Percentiles rank a stretch among this genome's conserved stretches.
These are phyloP conservation scores for Epichloe brachyelytri DNA, from an alignment of 2,329 filamentous ascomycete genomes.

Conservation along the genomic window DNA sequence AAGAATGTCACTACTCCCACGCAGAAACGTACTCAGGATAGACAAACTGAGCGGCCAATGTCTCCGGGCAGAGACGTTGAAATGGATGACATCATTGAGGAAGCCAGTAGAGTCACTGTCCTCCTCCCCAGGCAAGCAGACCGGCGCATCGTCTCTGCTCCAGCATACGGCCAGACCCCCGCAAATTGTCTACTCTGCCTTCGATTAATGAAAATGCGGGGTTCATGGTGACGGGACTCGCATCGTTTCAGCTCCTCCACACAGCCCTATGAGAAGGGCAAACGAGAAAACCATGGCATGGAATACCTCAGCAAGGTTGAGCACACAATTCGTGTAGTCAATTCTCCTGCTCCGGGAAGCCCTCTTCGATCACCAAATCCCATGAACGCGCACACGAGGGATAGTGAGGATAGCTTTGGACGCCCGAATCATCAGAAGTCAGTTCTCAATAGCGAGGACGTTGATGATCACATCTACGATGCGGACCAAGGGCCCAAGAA, in stretches of 20 bases:
- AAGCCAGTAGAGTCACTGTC: conserved; percentile 18
- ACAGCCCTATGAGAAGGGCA: conserved; percentile 17
- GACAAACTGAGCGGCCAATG: conserved; percentile 11
- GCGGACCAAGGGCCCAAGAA: conserved; percentile 19
- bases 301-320: conserved; percentile 33
- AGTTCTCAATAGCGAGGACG: conserved; percentile 8
- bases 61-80: conserved; percentile 15
- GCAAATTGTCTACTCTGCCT: conserved; percentile 28
- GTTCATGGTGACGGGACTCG: conserved; percentile 25
- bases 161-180: conserved; percentile 30
- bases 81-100: conserved; percentile 10
- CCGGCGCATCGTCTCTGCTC: conserved; percentile 38
- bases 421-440: conserved; percentile 10
- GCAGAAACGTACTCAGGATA: conserved; percentile 9
- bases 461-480: conserved; percentile 10
- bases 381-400: conserved; percentile 30
- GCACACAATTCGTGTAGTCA: conserved; percentile 43
- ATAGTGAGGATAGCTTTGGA: conserved; percentile 11
- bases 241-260: conserved; percentile 33
- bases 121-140: conserved; percentile 23
- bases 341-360: conserved; percentile 29
- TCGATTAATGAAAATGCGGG: conserved; percentile 34
- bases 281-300: conserved; percentile 24
- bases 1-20: conserved; percentile 13
- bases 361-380: conserved; percentile 23